These are phyloP conservation scores for Eragrostis curvula DNA, from an alignment of 176 grass and related monocot species.

Conservation along the genomic window DNA sequence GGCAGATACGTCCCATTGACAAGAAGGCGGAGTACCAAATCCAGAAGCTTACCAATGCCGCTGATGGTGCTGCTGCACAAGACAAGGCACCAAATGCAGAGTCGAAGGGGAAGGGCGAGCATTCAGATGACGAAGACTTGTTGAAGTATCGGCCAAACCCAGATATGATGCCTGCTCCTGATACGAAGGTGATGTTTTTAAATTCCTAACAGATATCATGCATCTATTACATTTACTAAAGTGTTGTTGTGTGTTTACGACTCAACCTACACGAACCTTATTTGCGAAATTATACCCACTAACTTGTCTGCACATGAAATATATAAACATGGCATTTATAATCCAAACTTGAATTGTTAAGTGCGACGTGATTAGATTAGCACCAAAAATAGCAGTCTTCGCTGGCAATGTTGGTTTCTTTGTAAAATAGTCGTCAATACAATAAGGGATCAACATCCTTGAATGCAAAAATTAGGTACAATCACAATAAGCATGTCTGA, in stretches of 20 bases:
- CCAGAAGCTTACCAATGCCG: constrained; percentile 78
- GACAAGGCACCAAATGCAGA: constrained; percentile 43
- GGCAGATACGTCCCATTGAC: constrained; percentile 86
- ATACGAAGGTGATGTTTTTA: constrained; percentile 38
- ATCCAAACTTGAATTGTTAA: background rate
- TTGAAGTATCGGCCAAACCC: constrained; percentile 67
- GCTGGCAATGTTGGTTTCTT: background rate
- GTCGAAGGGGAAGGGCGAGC: constrained; percentile 43
- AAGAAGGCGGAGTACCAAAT: constrained; percentile 93
- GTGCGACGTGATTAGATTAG: background rate
- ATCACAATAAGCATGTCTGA: no score
- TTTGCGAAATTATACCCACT: background rate
- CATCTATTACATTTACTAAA: constrained; percentile 4
- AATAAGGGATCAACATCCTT: background rate
- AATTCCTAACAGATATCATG: background rate
- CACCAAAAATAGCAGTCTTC: background rate
- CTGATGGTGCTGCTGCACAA: constrained; percentile 40
- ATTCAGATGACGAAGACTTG: constrained; percentile 63
- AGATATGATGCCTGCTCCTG: constrained; percentile 60
- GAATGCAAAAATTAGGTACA: background rate
- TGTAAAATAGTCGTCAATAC: background rate
- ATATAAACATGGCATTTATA: background rate
- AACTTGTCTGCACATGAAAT: background rate
- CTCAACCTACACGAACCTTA: background rate
- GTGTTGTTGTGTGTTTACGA: background rate